Conservation (phyloP, 371 early-diverging fungal species). For the Lichtheimia corymbifera region DNA sequence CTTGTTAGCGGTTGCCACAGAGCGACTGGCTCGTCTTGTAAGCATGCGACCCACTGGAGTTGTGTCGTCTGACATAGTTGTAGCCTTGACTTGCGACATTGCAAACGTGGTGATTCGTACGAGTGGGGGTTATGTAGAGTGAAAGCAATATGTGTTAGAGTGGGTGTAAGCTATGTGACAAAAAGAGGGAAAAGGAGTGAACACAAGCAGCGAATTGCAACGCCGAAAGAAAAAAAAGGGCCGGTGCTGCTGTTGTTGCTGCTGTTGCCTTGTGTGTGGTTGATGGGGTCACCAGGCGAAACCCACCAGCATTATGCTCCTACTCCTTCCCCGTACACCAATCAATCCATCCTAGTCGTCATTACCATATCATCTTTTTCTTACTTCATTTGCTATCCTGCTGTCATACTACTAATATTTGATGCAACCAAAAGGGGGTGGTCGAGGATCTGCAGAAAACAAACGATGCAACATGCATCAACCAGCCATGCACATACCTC, state of each 20-base stretch:
- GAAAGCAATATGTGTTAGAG: not conserved
- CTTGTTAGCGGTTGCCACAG: slow-evolving; percentile 6
- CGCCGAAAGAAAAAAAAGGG: slow-evolving; percentile 1
- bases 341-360: no score
- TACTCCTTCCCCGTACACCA: no score
- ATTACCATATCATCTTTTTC: no score
- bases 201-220: slow-evolving; percentile 2
- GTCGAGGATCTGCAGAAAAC: no score
- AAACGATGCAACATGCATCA: no score
- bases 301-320: not conserved
- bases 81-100: slow-evolving; percentile 2
- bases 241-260: slow-evolving; percentile 2
- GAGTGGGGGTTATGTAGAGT: not conserved
- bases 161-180: not conserved
- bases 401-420: no score
- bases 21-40: slow-evolving; percentile 19
- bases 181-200: slow-evolving; percentile 3
- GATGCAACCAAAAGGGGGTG: no score
- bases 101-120: not conserved
- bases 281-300: not conserved
- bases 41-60: slow-evolving; percentile 11
- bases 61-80: not conserved
- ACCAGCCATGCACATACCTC: no score
- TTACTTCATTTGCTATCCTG: no score
- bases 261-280: not conserved